A percentile compares a stretch with the other conserved stretches of the same genome.
Conservation (phyloP, 164 flowering plant genomes). For the Vitis riparia region DNA sequence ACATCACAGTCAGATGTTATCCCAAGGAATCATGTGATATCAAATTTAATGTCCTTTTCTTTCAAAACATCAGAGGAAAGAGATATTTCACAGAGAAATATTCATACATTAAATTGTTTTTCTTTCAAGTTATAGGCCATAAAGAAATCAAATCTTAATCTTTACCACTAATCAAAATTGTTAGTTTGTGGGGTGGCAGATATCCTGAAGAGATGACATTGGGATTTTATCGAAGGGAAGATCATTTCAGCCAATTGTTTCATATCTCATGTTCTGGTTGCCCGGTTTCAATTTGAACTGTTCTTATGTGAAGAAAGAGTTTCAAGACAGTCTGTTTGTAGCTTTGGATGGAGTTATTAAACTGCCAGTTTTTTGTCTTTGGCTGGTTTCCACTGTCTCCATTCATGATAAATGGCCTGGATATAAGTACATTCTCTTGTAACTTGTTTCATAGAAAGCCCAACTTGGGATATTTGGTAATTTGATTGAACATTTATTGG, state of each 20-base stretch:
- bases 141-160: not conserved
- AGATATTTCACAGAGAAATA: not conserved
- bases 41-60: not conserved
- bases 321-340: not conserved
- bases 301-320: not conserved
- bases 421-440: not conserved
- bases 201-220: not conserved
- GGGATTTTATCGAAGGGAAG: not conserved
- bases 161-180: not conserved
- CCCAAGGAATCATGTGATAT: no score
- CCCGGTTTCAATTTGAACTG: not conserved
- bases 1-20: no score
- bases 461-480: not conserved
- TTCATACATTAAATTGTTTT: not conserved
- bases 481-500: not conserved
- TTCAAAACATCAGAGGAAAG: not conserved
- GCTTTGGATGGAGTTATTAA: no score
- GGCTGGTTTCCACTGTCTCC: not conserved
- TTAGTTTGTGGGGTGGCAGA: conserved; percentile 1
- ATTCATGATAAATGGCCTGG: not conserved
- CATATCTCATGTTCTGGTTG: not conserved
- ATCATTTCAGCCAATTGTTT: not conserved
- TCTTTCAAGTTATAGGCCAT: not conserved
- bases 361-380: not conserved
- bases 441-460: not conserved